Percentiles rank a stretch among this genome's conserved stretches.
phyloP scores from a whole-genome alignment of 352 stramenopile species.

The Phytophthora lateralis region DNA sequence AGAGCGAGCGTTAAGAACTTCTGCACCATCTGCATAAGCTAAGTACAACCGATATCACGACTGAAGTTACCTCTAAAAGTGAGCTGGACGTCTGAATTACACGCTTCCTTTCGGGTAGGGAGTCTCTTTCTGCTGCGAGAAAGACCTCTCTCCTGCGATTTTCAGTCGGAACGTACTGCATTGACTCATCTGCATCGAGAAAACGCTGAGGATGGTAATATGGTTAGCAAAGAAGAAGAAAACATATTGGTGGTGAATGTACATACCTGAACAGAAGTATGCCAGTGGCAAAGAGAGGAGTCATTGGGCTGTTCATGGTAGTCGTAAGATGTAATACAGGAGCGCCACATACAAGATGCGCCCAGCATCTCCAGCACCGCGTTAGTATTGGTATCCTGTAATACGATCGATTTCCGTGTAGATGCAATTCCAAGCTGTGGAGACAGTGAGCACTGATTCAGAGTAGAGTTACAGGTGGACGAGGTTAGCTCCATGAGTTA shows the following conservation, averaged over 20 bases:
- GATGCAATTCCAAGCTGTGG: background rate
- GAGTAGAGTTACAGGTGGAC: background rate
- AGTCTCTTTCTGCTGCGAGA: slow-evolving; percentile 7
- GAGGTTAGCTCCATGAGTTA: slow-evolving; percentile 1
- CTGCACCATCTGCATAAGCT: background rate
- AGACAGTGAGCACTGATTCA: slow-evolving; percentile 13
- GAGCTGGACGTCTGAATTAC: slow-evolving; percentile 35
- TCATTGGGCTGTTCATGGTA: background rate
- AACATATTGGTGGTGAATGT: background rate
- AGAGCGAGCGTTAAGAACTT: background rate
- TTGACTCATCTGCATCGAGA: slow-evolving; percentile 28
- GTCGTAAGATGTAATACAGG: slow-evolving; percentile 26
- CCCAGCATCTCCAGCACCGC: slow-evolving; percentile 24
- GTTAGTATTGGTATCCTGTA: background rate
- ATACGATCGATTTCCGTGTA: background rate
- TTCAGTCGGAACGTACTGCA: slow-evolving; percentile 35
- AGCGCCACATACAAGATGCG: slow-evolving; percentile 39
- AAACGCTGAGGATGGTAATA: slow-evolving; percentile 19
- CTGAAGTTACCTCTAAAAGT: slow-evolving; percentile 37
- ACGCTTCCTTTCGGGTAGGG: slow-evolving; percentile 27
- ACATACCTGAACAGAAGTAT: slow-evolving; percentile 33
- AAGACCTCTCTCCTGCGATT: slow-evolving; percentile 19
- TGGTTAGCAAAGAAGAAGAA: slow-evolving; percentile 6
- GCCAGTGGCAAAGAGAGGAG: slow-evolving; percentile 37
- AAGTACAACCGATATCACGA: background rate